Conservation (phyloP, 1,284 basidiomycete species). For the Apiotrichum porosum region DNA sequence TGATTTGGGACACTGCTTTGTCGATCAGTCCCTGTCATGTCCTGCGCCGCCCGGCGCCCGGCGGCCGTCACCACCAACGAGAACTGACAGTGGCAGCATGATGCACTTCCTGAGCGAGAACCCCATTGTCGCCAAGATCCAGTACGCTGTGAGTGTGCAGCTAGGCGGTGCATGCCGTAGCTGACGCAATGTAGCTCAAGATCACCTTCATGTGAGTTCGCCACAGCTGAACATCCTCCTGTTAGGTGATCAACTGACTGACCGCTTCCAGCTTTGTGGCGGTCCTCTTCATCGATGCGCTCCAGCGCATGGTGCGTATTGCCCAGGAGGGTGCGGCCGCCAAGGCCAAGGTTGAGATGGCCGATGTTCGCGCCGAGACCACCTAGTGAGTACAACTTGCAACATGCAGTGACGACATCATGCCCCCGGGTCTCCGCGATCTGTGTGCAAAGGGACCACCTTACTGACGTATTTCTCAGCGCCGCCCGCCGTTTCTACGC, state of each 20-base stretch:
- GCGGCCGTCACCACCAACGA: background rate
- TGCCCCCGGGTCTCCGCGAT: background rate
- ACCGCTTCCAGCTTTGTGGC: conserved; percentile 65
- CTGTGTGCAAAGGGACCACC: no score
- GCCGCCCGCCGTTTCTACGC: conserved; percentile 84
- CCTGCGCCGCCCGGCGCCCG: background rate
- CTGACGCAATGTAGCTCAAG: conserved; percentile 55
- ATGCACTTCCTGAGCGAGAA: conserved; percentile 51
- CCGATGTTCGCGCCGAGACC: conserved; percentile 73
- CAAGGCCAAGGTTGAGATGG: conserved; percentile 57
- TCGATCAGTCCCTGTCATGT: no score
- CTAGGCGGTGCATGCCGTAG: background rate
- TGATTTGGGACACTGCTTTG: no score
- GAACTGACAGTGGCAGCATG: conserved; percentile 30
- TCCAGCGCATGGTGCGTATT: conserved; percentile 88
- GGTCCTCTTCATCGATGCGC: conserved; percentile 66
- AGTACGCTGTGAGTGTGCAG: conserved; percentile 49
- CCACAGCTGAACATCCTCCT: background rate
- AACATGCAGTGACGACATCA: background rate
- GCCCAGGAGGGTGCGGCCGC: conserved; percentile 60
- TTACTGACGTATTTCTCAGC: conserved; percentile 23
- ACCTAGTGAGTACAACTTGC: conserved; percentile 55
- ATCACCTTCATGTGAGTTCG: conserved; percentile 82
- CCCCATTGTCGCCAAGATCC: conserved; percentile 52
- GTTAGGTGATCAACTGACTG: background rate